Base-by-base conservation (phyloP, 192 early-diverging fungal species). In the Chytriomyces hyalinus region DNA sequence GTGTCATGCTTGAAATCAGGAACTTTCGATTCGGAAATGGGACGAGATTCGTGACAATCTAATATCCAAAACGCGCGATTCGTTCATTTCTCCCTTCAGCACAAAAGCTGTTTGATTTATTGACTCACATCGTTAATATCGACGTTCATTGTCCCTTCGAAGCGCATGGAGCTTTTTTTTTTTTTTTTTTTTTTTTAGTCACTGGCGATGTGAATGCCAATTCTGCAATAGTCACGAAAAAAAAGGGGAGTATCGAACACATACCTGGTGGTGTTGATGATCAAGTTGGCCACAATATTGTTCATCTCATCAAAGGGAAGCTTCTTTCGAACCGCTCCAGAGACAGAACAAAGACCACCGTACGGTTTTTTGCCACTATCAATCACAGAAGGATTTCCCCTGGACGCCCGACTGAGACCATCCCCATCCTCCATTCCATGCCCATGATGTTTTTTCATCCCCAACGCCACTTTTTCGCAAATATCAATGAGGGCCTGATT, bases 1-100 rank as follows among this genome's bases (percentile, higher is more conserved):
- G 89, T 24, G 88, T 81, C 85, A 90, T 88, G 73, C 84, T 84
- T 0, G 89, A 90, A 5, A 86, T 15, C 36, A 90, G 71, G 36
- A 84, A 89, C 75, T 90, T 89, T 17, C 87, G 73, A 24, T 80
- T 72, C 15, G 88, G 89, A 82, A 89, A 90, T 24, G 89, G 89
- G 47, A 90, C 87, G 11, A 90, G 69, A 63, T 90, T 90, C 44
- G 88, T 90, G 45, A 84, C 84, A 67, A 90, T 90, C 36, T 36
- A 4, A 36, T 2, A 36, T 36, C 36, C 36, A 36, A 36, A 36
- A 0, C 1, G 28, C 36, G 36, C 36, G 36, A 36, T 36, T 36
- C 36, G 36, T 36, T 36, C 36, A 36, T 4, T 36, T 36, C 4
- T 36, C 36, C 36, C 1, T 36, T 36, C 36, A 36, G 1, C 1